Conservation (phyloP, 805 yeast genomes). For the Metschnikowia proteae region DNA sequence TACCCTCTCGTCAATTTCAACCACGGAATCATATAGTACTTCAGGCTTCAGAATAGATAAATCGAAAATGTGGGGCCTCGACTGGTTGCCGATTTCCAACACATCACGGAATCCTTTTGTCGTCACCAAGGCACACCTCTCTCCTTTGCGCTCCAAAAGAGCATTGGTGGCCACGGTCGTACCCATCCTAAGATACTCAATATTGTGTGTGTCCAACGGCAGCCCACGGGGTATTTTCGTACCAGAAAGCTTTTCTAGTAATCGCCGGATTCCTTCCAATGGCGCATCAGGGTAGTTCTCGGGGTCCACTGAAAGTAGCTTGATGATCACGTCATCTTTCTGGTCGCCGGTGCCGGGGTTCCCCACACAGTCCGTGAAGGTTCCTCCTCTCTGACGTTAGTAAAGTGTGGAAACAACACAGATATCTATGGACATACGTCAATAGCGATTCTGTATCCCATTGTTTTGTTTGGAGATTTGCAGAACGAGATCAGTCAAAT, state of each 20-base stretch:
- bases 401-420: neutral
- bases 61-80: slow-evolving; percentile 87
- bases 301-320: slow-evolving; percentile 19
- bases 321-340: slow-evolving; percentile 18
- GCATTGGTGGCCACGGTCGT: slow-evolving; percentile 79
- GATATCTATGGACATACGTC: slow-evolving; percentile 13
- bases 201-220: slow-evolving; percentile 18
- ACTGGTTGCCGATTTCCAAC: slow-evolving; percentile 81
- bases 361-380: slow-evolving; percentile 21
- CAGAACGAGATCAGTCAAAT: no score
- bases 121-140: slow-evolving; percentile 76
- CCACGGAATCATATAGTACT: slow-evolving; percentile 67
- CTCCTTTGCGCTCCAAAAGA: slow-evolving; percentile 87
- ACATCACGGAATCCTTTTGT: slow-evolving; percentile 88
- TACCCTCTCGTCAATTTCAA: slow-evolving; percentile 87
- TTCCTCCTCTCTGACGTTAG: slow-evolving; percentile 20
- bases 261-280: slow-evolving; percentile 17
- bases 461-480: neutral
- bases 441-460: slow-evolving; percentile 20
- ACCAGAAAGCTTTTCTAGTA: slow-evolving; percentile 14
- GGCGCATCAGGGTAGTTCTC: slow-evolving; percentile 20
- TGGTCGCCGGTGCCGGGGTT: slow-evolving; percentile 18
- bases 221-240: slow-evolving; percentile 15
- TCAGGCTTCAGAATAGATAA: slow-evolving; percentile 68
- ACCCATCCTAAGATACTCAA: slow-evolving; percentile 25